phyloP scores from a whole-genome alignment of 345 rosid genomes.

The Boechera divaricarpa region DNA sequence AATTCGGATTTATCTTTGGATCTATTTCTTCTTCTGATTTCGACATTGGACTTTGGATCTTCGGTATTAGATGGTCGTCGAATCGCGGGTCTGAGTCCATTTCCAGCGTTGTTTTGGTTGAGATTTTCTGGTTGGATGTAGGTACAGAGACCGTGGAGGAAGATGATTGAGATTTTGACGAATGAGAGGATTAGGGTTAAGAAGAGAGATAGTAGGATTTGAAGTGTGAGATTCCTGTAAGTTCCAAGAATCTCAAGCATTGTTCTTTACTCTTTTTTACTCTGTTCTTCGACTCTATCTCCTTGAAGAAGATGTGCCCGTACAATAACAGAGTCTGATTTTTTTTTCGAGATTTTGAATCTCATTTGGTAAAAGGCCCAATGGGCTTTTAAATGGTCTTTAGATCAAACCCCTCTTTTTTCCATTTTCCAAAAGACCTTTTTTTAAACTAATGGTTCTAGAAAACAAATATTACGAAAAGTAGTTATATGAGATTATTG shows the following conservation, averaged over 20 bases:
- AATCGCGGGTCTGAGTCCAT: constrained; percentile 69
- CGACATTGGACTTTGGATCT: constrained; percentile 51
- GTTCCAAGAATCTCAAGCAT: constrained; percentile 52
- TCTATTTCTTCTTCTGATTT: constrained; percentile 57
- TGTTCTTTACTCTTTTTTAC: constrained; percentile 1
- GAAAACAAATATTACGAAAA: too few species aligned
- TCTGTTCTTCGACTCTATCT: constrained; percentile 8
- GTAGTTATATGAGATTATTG: too few species aligned
- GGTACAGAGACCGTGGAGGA: constrained; percentile 77
- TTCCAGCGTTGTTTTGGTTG: constrained; percentile 48
- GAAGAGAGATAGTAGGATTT: constrained; percentile 49
- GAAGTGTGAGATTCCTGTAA: constrained; percentile 62
- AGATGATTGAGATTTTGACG: constrained; percentile 63
- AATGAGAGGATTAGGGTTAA: constrained; percentile 59
- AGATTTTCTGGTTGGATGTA: constrained; percentile 91
- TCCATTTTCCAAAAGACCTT: too few species aligned
- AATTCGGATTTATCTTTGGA: constrained; percentile 82
- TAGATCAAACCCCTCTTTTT: too few species aligned
- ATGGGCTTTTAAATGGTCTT: background rate
- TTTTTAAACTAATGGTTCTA: too few species aligned
- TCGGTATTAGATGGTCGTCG: constrained; percentile 64
- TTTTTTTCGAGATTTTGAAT: constrained; percentile 4
- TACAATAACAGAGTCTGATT: background rate
- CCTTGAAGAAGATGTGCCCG: background rate
- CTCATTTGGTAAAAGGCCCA: background rate